Percentiles rank a stretch among this genome's conserved stretches.
Evolutionary conservation across 106 monocot species (phyloP).

Genomic region (Apostasia shenzhenica): DNA sequence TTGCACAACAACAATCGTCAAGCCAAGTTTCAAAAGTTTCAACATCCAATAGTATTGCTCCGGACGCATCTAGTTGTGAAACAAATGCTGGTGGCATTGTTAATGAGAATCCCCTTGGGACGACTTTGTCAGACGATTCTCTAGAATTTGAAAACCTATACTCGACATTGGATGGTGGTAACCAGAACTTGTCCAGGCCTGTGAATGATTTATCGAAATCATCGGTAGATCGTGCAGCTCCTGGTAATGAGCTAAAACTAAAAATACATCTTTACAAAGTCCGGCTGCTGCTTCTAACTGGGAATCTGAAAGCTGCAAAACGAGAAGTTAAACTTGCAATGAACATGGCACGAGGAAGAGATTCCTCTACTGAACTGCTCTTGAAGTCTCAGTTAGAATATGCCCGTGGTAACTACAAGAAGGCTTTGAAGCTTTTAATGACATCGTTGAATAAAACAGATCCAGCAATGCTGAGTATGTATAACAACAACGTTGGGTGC

Average conservation of each 20-base stretch:
- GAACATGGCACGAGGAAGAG: slow-evolving; percentile 70
- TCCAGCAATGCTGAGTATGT: slow-evolving; percentile 31
- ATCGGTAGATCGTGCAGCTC: slow-evolving; percentile 23
- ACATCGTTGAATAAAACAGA: slow-evolving; percentile 53
- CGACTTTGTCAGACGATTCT: slow-evolving; percentile 57
- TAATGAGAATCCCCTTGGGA: slow-evolving; percentile 27
- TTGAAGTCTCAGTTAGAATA: slow-evolving; percentile 90
- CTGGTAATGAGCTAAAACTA: slow-evolving; percentile 39
- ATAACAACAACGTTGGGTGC: slow-evolving; percentile 75
- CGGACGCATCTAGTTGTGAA: slow-evolving; percentile 29
- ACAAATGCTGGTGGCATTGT: slow-evolving; percentile 21
- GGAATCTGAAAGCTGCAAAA: slow-evolving; percentile 75
- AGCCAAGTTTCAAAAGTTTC: slow-evolving; percentile 15
- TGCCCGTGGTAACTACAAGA: slow-evolving; percentile 69
- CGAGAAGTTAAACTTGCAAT: slow-evolving; percentile 81
- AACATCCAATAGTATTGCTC: slow-evolving; percentile 10
- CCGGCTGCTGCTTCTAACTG: slow-evolving; percentile 61
- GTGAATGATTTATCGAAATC: slow-evolving; percentile 33
- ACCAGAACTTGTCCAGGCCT: slow-evolving; percentile 20
- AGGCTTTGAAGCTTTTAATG: slow-evolving; percentile 68
- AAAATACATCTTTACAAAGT: slow-evolving; percentile 69
- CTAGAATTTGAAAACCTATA: slow-evolving; percentile 71
- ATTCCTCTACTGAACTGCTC: slow-evolving; percentile 65
- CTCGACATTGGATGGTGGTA: slow-evolving; percentile 45
- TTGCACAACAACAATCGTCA: slow-evolving; percentile 30